A percentile compares a stretch with the other conserved stretches of the same genome.
These are phyloP conservation scores for Apiotrichum sp. DNA, from an alignment of 1,284 basidiomycete genomes.

Conservation along the genomic window DNA sequence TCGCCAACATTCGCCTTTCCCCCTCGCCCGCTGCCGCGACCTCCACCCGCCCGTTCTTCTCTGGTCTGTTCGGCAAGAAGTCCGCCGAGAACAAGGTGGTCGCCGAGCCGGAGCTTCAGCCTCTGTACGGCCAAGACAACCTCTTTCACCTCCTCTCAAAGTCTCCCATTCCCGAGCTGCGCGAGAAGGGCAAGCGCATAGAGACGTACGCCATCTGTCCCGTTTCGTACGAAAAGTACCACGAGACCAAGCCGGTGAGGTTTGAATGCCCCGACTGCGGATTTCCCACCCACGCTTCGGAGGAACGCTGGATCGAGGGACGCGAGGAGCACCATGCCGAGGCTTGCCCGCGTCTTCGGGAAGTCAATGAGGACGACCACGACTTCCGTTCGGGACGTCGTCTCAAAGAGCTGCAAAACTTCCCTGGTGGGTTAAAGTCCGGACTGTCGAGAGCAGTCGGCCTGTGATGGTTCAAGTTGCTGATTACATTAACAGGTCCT, in stretches of 20 bases:
- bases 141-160: conserved; percentile 87
- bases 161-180: conserved; percentile 80
- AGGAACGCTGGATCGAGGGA: conserved; percentile 80
- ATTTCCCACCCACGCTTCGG: conserved; percentile 90
- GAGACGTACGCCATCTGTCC: conserved; percentile 83
- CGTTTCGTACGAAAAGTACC: conserved; percentile 58
- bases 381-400: conserved; percentile 83
- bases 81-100: neutral
- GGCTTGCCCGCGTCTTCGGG: conserved; percentile 76
- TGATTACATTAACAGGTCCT: conserved; percentile 53
- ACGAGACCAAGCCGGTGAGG: conserved; percentile 61
- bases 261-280: conserved; percentile 96
- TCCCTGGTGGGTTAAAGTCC: conserved; percentile 61
- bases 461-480: too few species aligned
- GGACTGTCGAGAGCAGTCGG: too few species aligned
- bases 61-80: conserved; percentile 23
- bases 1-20: too few species aligned
- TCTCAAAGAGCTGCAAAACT: conserved; percentile 76
- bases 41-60: conserved; percentile 26
- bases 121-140: conserved; percentile 63
- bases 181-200: conserved; percentile 76
- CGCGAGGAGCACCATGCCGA: conserved; percentile 64
- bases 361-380: conserved; percentile 98
- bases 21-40: neutral
- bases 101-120: conserved; percentile 16